phyloP scores from a whole-genome alignment of 345 rosid species.

The Sonneratia alba region DNA sequence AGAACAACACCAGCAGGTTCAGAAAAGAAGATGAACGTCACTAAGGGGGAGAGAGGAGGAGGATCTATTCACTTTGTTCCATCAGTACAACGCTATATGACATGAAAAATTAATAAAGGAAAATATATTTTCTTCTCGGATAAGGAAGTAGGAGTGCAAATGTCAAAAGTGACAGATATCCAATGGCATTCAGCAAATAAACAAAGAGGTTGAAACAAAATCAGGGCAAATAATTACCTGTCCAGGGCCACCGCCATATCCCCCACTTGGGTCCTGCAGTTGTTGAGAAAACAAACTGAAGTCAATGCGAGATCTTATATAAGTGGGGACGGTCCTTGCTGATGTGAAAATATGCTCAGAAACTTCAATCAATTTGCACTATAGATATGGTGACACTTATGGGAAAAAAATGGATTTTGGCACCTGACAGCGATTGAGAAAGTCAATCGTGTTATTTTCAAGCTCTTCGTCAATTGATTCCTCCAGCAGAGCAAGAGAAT shows the following conservation, averaged over 20 bases:
- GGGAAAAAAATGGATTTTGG: background rate
- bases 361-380: background rate
- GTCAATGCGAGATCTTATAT: background rate
- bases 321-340: background rate
- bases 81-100: background rate
- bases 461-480: conserved; percentile 50
- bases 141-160: background rate
- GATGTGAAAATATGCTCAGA: background rate
- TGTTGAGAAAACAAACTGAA: background rate
- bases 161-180: background rate
- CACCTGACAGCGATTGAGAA: conserved; percentile 83
- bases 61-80: background rate
- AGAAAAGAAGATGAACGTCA: background rate
- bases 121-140: background rate
- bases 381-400: background rate
- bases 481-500: conserved; percentile 79
- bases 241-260: conserved; percentile 97
- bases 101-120: background rate
- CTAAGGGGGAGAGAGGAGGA: background rate
- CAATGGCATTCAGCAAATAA: conserved; percentile 4
- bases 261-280: conserved; percentile 72
- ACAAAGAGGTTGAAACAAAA: background rate
- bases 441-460: conserved; percentile 45
- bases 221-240: conserved; percentile 52
- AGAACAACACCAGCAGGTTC: background rate